Evolutionary conservation across 371 early-diverging fungal genomes (phyloP).

Genomic region (Apophysomyces ossiformis): DNA sequence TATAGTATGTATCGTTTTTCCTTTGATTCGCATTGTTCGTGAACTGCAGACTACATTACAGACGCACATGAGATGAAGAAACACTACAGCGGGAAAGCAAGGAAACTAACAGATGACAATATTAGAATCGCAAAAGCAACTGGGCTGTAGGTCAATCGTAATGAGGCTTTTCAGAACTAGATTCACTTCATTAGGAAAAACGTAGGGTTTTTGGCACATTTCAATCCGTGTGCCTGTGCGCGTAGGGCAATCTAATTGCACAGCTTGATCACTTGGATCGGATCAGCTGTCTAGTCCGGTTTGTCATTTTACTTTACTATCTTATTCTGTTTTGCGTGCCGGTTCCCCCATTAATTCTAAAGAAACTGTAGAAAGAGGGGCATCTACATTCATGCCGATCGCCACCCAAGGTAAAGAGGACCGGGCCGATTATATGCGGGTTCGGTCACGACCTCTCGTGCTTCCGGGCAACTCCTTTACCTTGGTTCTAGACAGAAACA

Average conservation of each 20-base stretch:
- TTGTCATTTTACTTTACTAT: neutral
- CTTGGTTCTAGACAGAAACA: conserved; percentile 9
- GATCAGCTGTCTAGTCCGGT: conserved; percentile 1
- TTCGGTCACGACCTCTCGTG: neutral
- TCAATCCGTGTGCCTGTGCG: neutral
- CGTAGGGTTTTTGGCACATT: neutral
- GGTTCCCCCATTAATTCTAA: neutral
- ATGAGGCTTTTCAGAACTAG: conserved; percentile 1
- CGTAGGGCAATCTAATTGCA: neutral
- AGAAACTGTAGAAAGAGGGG: neutral
- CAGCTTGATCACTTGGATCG: neutral
- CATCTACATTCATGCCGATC: conserved; percentile 7
- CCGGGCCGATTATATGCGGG: neutral
- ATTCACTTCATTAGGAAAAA: conserved; percentile 9
- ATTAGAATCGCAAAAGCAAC: conserved; percentile 4
- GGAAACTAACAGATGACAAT: neutral
- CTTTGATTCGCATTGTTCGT: no score
- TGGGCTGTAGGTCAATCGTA: neutral
- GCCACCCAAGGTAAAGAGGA: neutral
- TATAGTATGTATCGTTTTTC: no score
- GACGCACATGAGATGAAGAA: no score
- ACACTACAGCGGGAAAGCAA: neutral
- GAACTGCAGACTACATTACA: no score
- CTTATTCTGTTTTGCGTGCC: neutral
- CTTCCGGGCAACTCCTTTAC: conserved; percentile 1